Percentiles rank a stretch among this genome's conserved stretches.
These are phyloP conservation scores for Pseudocercospora vitis DNA, from an alignment of 2,329 filamentous ascomycete species.

Conservation along the genomic window DNA sequence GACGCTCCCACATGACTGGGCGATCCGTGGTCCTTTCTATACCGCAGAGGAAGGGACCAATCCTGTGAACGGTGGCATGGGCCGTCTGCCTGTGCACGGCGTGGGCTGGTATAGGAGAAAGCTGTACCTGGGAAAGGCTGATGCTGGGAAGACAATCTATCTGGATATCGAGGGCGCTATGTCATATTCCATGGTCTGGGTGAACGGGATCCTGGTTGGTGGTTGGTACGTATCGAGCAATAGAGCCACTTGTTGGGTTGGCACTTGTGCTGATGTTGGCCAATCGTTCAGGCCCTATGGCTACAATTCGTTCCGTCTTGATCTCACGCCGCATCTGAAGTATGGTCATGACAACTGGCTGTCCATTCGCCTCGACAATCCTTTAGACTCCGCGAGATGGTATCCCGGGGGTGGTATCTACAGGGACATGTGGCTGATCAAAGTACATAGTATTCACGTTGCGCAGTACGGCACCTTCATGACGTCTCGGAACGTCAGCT, in stretches of 20 bases:
- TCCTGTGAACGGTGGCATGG: conserved; percentile 44
- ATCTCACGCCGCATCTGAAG: conserved; percentile 2
- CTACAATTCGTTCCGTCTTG: conserved; percentile 1
- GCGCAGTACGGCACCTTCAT: background rate
- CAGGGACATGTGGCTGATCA: background rate
- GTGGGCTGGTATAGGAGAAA: conserved; percentile 55
- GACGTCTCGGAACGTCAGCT: background rate
- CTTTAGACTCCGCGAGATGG: conserved; percentile 1
- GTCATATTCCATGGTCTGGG: conserved; percentile 6
- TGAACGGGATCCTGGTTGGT: conserved; percentile 1
- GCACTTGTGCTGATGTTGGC: too few relatives aligned
- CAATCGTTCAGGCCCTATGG: conserved; percentile 3
- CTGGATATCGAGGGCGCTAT: conserved; percentile 1
- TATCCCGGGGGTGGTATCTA: conserved; percentile 2
- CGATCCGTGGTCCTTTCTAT: conserved; percentile 49
- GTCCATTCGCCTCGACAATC: background rate
- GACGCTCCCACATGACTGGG: conserved; percentile 53
- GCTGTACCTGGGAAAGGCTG: conserved; percentile 27
- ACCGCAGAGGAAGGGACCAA: conserved; percentile 27
- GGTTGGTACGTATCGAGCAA: background rate
- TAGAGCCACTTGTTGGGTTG: background rate
- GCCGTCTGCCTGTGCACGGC: conserved; percentile 53
- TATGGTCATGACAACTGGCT: background rate
- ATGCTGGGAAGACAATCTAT: background rate
- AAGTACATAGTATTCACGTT: background rate